Evolutionary conservation across 345 rosid species (phyloP).

Genomic region (Eucalyptus viminalis): DNA sequence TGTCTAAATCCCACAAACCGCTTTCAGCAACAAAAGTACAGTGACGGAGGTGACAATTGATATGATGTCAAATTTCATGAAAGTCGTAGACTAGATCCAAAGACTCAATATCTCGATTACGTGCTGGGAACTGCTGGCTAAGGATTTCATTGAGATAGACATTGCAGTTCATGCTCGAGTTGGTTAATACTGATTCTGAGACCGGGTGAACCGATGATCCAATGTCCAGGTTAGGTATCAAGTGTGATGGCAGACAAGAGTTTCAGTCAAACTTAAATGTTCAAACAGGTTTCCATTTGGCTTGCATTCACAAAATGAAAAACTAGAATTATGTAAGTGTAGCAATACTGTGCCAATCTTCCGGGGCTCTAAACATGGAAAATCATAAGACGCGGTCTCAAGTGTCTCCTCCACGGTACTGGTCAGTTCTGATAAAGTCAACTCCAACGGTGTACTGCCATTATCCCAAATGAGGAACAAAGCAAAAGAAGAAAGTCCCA

Average conservation of each 20-base stretch:
- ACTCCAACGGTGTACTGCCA: neutral
- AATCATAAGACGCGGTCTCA: neutral
- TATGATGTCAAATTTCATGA: neutral
- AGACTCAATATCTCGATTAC: neutral
- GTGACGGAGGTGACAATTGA: neutral
- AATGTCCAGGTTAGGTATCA: neutral
- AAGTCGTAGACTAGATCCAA: neutral
- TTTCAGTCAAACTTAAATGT: neutral
- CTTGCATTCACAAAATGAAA: neutral
- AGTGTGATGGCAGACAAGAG: neutral
- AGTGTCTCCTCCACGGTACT: neutral
- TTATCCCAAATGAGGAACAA: neutral
- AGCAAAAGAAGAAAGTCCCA: neutral
- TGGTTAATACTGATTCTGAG: neutral
- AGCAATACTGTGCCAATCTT: neutral
- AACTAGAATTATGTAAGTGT: neutral
- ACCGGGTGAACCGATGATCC: neutral
- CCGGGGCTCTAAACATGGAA: neutral
- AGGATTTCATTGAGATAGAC: neutral
- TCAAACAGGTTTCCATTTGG: neutral
- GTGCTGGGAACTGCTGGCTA: neutral
- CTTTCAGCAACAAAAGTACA: neutral
- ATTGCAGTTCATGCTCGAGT: neutral
- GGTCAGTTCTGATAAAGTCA: neutral
- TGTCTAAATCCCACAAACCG: neutral